These are phyloP conservation scores for Debaryomyces subglobosus DNA, from an alignment of 1,139 yeast genomes.

Conservation along the genomic window DNA sequence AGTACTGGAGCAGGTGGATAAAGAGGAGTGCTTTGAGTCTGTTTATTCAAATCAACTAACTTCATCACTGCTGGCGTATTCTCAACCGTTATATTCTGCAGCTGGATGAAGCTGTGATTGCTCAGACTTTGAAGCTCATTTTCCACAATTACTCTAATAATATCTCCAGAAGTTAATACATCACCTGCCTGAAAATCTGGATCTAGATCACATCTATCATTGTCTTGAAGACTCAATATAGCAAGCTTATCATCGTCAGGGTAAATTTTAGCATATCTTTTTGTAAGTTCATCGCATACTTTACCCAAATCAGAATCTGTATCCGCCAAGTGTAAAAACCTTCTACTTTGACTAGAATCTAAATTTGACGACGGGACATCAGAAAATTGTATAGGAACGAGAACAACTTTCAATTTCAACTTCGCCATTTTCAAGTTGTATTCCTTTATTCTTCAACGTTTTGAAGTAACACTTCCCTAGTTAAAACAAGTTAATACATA, in stretches of 20 bases:
- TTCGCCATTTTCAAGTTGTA: constrained; percentile 24
- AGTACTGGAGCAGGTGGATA: constrained; percentile 26
- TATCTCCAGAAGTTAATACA: constrained; percentile 59
- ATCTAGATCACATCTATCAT: constrained; percentile 70
- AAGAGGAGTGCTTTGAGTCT: constrained; percentile 25
- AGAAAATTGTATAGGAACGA: constrained; percentile 34
- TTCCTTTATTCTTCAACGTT: not conserved
- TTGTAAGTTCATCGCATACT: constrained; percentile 52
- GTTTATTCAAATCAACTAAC: constrained; percentile 9
- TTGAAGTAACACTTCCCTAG: not conserved
- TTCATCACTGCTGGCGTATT: constrained; percentile 11
- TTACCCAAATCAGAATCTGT: constrained; percentile 45
- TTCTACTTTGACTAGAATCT: constrained; percentile 28
- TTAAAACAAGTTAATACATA: not conserved
- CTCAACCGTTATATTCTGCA: not conserved
- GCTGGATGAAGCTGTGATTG: constrained; percentile 1
- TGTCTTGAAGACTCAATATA: constrained; percentile 64
- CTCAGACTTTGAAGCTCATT: constrained; percentile 28
- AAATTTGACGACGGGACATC: constrained; percentile 19
- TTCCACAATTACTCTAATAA: constrained; percentile 56
- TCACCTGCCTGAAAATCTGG: constrained; percentile 70
- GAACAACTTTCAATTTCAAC: constrained; percentile 41
- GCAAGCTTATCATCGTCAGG: constrained; percentile 58
- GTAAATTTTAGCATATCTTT: constrained; percentile 60
- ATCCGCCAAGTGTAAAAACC: constrained; percentile 65